Percentiles rank a stretch among this genome's conserved stretches.
phyloP scores from a whole-genome alignment of 148 eudicot species.

The Dysphania ambrosioides region DNA sequence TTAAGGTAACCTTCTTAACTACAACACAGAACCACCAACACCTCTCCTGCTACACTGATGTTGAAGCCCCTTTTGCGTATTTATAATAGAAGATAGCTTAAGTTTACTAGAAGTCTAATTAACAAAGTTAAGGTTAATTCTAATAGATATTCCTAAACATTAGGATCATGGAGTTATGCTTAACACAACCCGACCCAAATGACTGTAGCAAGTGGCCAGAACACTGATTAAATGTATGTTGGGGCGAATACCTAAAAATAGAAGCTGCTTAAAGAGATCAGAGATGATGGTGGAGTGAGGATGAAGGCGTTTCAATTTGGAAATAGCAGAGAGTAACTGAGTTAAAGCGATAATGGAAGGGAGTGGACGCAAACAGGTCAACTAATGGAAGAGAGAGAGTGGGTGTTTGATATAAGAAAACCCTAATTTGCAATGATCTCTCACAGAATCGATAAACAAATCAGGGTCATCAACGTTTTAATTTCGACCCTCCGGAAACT shows the following conservation, averaged over 20 bases:
- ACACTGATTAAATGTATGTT: background rate
- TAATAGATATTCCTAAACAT: background rate
- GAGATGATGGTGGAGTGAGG: background rate
- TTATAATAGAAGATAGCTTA: no score
- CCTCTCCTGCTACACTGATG: no score
- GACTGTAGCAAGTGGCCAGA: background rate
- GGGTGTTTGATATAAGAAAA: background rate
- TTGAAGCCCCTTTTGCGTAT: no score
- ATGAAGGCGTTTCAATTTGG: background rate
- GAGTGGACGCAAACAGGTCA: background rate
- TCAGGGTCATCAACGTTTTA: background rate
- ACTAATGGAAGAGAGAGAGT: background rate
- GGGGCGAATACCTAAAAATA: background rate
- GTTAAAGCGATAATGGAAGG: background rate
- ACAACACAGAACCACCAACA: no score
- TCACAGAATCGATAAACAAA: background rate
- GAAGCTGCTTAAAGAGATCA: background rate
- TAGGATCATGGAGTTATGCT: background rate
- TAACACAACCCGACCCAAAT: no score
- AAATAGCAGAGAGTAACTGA: background rate
- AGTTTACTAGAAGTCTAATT: no score
- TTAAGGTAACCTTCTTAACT: no score
- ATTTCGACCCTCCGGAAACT: no score
- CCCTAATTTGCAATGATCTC: background rate
- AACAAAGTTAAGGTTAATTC: background rate